Conservation (phyloP, 2,329 filamentous ascomycete genomes). For the Fusarium vanettenii region DNA sequence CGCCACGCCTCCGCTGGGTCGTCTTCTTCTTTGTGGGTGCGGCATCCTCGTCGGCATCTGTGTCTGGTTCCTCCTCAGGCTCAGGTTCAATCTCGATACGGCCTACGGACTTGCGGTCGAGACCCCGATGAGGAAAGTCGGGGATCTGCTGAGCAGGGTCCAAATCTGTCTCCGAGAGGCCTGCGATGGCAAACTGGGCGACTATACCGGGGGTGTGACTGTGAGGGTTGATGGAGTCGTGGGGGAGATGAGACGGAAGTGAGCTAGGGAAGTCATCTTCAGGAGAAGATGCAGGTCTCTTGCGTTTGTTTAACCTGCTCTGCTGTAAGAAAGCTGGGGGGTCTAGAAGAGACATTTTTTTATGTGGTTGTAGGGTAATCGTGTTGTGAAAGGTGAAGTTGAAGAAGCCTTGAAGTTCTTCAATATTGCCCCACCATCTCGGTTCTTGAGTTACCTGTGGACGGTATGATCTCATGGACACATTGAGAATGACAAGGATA, state of each 20-base stretch:
- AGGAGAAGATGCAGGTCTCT: conserved; percentile 13
- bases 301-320: conserved; percentile 35
- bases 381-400: neutral
- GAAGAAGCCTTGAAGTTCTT: conserved; percentile 13
- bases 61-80: conserved; percentile 32
- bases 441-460: neutral
- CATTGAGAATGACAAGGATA: neutral
- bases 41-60: conserved; percentile 53
- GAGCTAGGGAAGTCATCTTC: conserved; percentile 10
- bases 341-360: conserved; percentile 34
- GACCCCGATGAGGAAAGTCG: conserved; percentile 64
- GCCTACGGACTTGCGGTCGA: conserved; percentile 14
- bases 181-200: conserved; percentile 65
- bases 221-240: conserved; percentile 63
- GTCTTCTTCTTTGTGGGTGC: conserved; percentile 6
- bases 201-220: conserved; percentile 65
- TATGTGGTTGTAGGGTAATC: neutral
- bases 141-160: conserved; percentile 51
- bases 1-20: conserved; percentile 26
- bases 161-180: conserved; percentile 60
- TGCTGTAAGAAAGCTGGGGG: conserved; percentile 36
- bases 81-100: conserved; percentile 27
- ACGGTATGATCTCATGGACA: neutral
- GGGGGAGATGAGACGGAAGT: conserved; percentile 40
- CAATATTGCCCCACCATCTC: conserved; percentile 23